Percentiles rank a stretch among this genome's conserved stretches.
Conservation (phyloP, 805 yeast species). For the Saccharomyces kudriavzevii region DNA sequence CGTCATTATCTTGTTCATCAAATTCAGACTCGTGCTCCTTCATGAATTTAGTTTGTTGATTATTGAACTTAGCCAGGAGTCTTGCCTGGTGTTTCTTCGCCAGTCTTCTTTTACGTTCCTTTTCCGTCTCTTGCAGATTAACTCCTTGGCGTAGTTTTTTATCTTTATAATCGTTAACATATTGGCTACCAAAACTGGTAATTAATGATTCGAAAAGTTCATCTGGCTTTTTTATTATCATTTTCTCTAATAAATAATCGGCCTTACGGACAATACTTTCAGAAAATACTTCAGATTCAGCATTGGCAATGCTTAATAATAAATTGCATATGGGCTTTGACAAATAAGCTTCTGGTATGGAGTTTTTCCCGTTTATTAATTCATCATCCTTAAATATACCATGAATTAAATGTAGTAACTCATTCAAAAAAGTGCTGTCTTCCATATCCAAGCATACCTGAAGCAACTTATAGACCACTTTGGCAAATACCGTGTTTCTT, state of each 20-base stretch:
- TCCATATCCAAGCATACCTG: slow-evolving; percentile 43
- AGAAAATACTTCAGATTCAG: slow-evolving; percentile 36
- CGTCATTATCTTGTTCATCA: slow-evolving; percentile 36
- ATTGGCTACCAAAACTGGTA: slow-evolving; percentile 50
- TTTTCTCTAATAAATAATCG: slow-evolving; percentile 42
- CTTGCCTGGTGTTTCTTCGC: slow-evolving; percentile 57
- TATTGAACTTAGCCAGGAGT: slow-evolving; percentile 54
- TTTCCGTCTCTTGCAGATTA: slow-evolving; percentile 41
- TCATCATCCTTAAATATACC: slow-evolving; percentile 52
- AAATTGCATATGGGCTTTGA: slow-evolving; percentile 49
- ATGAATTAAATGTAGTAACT: slow-evolving; percentile 60
- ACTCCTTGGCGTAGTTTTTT: slow-evolving; percentile 36
- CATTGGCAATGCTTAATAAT: slow-evolving; percentile 43
- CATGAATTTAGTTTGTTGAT: slow-evolving; percentile 69
- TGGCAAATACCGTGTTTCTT: slow-evolving; percentile 46
- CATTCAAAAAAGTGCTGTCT: slow-evolving; percentile 49
- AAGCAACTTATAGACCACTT: slow-evolving; percentile 49
- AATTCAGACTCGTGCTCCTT: slow-evolving; percentile 39
- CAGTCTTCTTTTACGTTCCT: slow-evolving; percentile 46
- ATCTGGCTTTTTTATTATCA: slow-evolving; percentile 41
- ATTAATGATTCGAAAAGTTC: slow-evolving; percentile 43
- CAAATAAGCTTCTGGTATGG: slow-evolving; percentile 40
- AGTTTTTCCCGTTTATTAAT: slow-evolving; percentile 32
- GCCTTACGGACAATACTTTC: slow-evolving; percentile 46
- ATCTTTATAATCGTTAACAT: slow-evolving; percentile 42